phyloP scores from a whole-genome alignment of 805 yeast genomes.

The Ogataea haglerorum region DNA sequence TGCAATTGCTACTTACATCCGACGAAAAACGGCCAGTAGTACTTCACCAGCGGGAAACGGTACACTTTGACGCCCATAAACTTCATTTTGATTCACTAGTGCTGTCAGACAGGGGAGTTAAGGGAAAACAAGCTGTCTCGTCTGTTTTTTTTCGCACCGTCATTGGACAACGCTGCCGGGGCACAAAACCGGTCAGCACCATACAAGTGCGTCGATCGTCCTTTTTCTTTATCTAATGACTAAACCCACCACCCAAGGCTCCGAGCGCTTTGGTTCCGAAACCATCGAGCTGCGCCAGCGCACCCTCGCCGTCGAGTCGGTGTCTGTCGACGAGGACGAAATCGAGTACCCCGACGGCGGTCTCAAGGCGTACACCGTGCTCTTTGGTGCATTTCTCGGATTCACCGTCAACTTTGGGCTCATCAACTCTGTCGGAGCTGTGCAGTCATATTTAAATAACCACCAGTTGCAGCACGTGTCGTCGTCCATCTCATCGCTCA shows the following conservation, averaged over 20 bases:
- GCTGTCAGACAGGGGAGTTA: conserved; percentile 5
- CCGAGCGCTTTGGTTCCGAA: conserved; percentile 1
- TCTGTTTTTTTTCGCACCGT: conserved; percentile 13
- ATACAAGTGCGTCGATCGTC: conserved; percentile 6
- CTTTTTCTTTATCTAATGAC: background rate
- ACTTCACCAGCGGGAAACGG: conserved; percentile 47
- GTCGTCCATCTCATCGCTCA: conserved; percentile 56
- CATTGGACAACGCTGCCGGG: conserved; percentile 14
- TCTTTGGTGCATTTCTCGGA: conserved; percentile 58
- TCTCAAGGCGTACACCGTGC: conserved; percentile 48
- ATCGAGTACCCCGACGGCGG: conserved; percentile 59
- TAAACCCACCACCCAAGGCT: background rate
- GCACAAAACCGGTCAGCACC: conserved; percentile 7
- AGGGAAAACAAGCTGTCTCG: conserved; percentile 9
- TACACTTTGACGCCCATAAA: conserved; percentile 35
- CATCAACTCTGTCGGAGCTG: conserved; percentile 57
- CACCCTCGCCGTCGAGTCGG: conserved; percentile 2
- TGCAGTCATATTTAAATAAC: conserved; percentile 54
- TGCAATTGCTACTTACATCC: conserved; percentile 56
- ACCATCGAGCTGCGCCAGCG: conserved; percentile 9
- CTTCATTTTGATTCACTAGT: conserved; percentile 24
- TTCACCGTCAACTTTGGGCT: conserved; percentile 52
- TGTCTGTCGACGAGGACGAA: conserved; percentile 16
- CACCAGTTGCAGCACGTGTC: conserved; percentile 48
- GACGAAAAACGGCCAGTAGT: conserved; percentile 85